Percentiles rank a stretch among this genome's conserved stretches.
These are phyloP conservation scores for Amanita inopinata DNA, from an alignment of 768 basidiomycete species.

Conservation along the genomic window DNA sequence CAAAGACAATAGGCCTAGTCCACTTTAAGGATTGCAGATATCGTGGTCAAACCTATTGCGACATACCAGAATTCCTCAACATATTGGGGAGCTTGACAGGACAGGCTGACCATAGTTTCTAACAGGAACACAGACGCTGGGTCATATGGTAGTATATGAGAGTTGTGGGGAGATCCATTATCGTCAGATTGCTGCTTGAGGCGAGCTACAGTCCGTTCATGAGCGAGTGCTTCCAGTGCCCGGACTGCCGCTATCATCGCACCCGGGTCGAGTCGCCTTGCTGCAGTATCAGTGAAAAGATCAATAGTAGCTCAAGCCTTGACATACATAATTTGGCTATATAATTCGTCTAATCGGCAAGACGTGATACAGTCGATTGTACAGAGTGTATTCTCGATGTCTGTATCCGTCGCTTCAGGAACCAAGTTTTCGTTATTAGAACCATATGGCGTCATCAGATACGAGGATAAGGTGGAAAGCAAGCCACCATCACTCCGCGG, in stretches of 20 bases:
- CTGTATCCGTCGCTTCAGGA: slow-evolving; percentile 81
- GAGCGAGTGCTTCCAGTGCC: slow-evolving; percentile 83
- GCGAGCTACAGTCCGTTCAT: slow-evolving; percentile 77
- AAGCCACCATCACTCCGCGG: slow-evolving; percentile 80
- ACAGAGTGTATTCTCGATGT: slow-evolving; percentile 89
- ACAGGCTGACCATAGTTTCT: slow-evolving; percentile 90
- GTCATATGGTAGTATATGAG: slow-evolving; percentile 75
- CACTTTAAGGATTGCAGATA: too few relatives aligned
- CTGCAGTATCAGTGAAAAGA: slow-evolving; percentile 5
- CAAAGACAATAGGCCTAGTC: slow-evolving; percentile 91
- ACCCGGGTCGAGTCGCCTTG: slow-evolving; percentile 68
- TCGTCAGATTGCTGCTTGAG: slow-evolving; percentile 67
- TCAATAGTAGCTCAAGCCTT: not conserved
- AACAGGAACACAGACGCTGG: slow-evolving; percentile 91
- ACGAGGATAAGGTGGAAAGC: slow-evolving; percentile 88
- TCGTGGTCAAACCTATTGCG: not conserved
- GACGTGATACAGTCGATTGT: slow-evolving; percentile 93
- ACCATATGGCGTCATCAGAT: slow-evolving; percentile 91
- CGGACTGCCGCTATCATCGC: slow-evolving; percentile 78
- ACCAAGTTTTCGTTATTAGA: slow-evolving; percentile 64
- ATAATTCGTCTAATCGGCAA: slow-evolving; percentile 90
- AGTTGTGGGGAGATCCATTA: slow-evolving; percentile 26
- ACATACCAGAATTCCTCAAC: slow-evolving; percentile 86
- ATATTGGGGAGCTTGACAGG: slow-evolving; percentile 62
- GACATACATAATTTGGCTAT: slow-evolving; percentile 84